Evolutionary conservation across 2,329 filamentous ascomycete genomes (phyloP).

Genomic region (Aspergillus puulaauensis): DNA sequence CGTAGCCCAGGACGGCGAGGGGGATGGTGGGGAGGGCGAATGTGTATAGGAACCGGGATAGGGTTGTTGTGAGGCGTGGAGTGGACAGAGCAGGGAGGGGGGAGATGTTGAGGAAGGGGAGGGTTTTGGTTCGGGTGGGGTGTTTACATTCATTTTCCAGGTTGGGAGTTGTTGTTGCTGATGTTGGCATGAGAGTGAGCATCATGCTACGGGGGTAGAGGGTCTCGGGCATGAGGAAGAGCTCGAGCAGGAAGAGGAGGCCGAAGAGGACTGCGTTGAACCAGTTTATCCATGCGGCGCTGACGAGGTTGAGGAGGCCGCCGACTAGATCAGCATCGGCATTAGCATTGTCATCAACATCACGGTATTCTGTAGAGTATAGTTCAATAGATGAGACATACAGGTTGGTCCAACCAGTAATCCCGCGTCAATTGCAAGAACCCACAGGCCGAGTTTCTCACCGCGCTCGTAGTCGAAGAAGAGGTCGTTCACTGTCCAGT

Average conservation of each 20-base stretch:
- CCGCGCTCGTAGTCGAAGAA: slow-evolving; percentile 60
- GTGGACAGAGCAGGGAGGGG: slow-evolving; percentile 54
- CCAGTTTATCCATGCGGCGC: slow-evolving; percentile 55
- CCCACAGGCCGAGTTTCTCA: slow-evolving; percentile 57
- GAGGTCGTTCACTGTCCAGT: slow-evolving; percentile 49
- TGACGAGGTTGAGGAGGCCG: slow-evolving; percentile 51
- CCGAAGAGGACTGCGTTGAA: slow-evolving; percentile 55
- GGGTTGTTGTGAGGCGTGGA: slow-evolving; percentile 49
- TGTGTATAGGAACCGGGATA: slow-evolving; percentile 48
- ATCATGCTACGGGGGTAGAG: slow-evolving; percentile 55
- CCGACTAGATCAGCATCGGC: slow-evolving; percentile 40
- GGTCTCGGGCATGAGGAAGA: slow-evolving; percentile 56
- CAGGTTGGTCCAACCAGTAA: slow-evolving; percentile 50
- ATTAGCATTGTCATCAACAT: not conserved
- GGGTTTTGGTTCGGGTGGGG: slow-evolving; percentile 41
- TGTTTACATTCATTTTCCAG: slow-evolving; percentile 15
- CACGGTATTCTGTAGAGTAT: not conserved
- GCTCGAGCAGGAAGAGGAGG: slow-evolving; percentile 47
- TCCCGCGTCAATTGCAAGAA: slow-evolving; percentile 56
- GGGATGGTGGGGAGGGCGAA: slow-evolving; percentile 50
- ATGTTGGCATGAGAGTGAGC: slow-evolving; percentile 38
- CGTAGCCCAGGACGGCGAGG: slow-evolving; percentile 50
- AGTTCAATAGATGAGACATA: slow-evolving; percentile 23
- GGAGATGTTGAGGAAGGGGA: slow-evolving; percentile 47
- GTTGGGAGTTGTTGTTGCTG: not conserved